Percentiles rank a stretch among this genome's conserved stretches.
phyloP scores from a whole-genome alignment of 2,329 filamentous ascomycete genomes.

The Pseudogymnoascus sp. region DNA sequence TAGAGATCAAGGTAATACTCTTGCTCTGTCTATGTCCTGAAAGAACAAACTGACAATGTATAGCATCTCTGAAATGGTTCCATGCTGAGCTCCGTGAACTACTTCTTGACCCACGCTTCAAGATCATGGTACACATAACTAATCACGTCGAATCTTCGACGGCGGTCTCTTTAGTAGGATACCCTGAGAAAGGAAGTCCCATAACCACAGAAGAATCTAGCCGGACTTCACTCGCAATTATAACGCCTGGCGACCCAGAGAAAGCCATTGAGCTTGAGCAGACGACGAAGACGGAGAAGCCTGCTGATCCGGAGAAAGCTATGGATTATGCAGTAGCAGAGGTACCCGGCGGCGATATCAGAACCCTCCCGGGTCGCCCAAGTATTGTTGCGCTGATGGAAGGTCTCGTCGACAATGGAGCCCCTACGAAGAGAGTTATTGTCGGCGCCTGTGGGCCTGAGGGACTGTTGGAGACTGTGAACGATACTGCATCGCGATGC shows the following conservation, averaged over 20 bases:
- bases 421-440: conserved; percentile 32
- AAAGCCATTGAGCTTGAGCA: not conserved
- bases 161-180: not conserved
- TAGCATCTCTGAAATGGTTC: conserved; percentile 23
- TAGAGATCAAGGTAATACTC: conserved; percentile 35
- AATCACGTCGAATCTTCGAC: not conserved
- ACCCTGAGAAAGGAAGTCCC: not conserved
- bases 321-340: conserved; percentile 9
- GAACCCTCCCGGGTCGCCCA: conserved; percentile 31
- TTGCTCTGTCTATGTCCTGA: not conserved
- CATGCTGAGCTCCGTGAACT: conserved; percentile 25
- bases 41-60: not conserved
- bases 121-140: conserved; percentile 27
- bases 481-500: conserved; percentile 36
- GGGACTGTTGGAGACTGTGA: conserved; percentile 36
- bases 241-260: not conserved
- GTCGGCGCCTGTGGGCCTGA: conserved; percentile 43
- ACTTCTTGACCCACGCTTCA: conserved; percentile 22
- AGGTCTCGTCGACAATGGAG: conserved; percentile 30
- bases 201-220: not conserved
- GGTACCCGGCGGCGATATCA: not conserved
- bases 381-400: conserved; percentile 34
- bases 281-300: not conserved
- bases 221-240: not conserved
- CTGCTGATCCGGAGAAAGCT: not conserved